These are phyloP conservation scores for Colletotrichum tropicicola DNA, from an alignment of 2,329 filamentous ascomycete genomes.

Conservation along the genomic window DNA sequence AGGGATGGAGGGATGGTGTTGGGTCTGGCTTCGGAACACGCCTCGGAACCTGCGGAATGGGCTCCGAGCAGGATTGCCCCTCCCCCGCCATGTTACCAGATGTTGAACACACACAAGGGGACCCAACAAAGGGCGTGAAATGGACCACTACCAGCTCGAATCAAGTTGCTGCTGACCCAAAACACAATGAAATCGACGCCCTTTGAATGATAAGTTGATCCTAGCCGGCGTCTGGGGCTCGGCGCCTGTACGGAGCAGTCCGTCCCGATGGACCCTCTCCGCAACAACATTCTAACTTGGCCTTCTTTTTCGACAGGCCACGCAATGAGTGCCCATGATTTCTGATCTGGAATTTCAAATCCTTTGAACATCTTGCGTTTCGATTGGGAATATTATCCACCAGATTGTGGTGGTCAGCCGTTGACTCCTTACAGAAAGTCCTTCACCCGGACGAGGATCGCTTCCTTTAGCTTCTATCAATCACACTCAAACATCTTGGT, in stretches of 20 bases:
- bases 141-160: neutral
- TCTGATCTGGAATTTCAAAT: too few species aligned
- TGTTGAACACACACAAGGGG: neutral
- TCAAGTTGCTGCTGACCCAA: neutral
- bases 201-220: neutral
- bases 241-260: too few species aligned
- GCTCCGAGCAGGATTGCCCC: neutral
- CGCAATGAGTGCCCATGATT: too few species aligned
- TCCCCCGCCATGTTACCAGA: neutral
- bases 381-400: too few species aligned
- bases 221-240: neutral
- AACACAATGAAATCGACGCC: neutral
- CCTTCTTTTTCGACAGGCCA: too few species aligned
- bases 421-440: neutral
- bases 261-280: too few species aligned
- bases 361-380: too few species aligned
- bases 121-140: neutral
- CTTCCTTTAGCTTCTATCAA: neutral
- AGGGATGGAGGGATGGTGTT: neutral
- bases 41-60: neutral
- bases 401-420: too few species aligned
- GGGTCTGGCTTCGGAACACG: neutral
- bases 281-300: too few species aligned
- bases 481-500: constrained; percentile 42
- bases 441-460: neutral